Evolutionary conservation across 73 alveolate species (phyloP).

Genomic region (Stentor coeruleus): DNA sequence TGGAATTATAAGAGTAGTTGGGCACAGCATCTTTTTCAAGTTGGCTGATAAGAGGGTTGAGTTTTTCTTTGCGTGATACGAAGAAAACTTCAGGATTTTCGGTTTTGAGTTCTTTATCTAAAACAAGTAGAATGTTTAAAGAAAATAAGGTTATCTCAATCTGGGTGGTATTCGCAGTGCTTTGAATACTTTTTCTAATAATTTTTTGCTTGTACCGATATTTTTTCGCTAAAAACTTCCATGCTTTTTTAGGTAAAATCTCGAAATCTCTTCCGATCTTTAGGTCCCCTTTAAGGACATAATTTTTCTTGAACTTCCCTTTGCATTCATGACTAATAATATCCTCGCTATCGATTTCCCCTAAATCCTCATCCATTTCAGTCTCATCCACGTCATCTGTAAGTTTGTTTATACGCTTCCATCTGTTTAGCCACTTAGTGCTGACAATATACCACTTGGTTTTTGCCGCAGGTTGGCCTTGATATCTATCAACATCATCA

Average conservation of each 20-base stretch:
- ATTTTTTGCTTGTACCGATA: not conserved
- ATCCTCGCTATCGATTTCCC: conserved; percentile 12
- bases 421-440: not conserved
- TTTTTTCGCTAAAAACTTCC: not conserved
- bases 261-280: not conserved
- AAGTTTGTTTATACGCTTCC: not conserved
- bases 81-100: not conserved
- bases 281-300: not conserved
- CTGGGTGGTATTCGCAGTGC: not conserved
- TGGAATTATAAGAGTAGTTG: not conserved
- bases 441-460: not conserved
- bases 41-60: not conserved
- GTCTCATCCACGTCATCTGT: not conserved
- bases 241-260: conserved; percentile 11
- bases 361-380: not conserved
- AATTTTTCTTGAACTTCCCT: not conserved
- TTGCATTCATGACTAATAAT: not conserved
- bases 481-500: conserved; percentile 1
- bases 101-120: not conserved
- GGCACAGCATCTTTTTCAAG: not conserved
- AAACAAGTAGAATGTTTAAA: not conserved
- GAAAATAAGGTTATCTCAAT: not conserved
- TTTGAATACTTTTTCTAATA: not conserved
- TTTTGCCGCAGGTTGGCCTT: not conserved
- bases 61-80: not conserved